Conservation (phyloP, 306 rosid species). For the Cyamopsis tetragonoloba region DNA sequence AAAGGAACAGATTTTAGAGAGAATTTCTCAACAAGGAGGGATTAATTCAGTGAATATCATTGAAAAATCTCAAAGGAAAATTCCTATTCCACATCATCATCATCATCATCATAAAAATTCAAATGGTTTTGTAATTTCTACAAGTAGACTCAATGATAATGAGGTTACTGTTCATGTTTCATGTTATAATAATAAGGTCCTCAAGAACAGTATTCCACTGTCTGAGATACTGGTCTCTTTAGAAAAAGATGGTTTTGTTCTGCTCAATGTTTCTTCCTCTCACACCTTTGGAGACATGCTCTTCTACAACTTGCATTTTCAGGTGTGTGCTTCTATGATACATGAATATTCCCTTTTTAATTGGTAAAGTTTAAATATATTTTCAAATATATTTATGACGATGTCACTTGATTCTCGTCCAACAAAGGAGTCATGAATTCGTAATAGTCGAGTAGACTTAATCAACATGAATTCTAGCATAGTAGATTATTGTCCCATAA, state of each 20-base stretch:
- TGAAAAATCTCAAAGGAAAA: conserved; percentile 18
- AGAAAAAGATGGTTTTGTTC: conserved; percentile 44
- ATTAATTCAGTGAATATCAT: not conserved
- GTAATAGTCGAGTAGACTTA: no score
- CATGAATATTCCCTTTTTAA: no score
- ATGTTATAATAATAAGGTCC: not conserved
- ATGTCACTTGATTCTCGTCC: no score
- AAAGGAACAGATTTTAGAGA: conserved; percentile 45
- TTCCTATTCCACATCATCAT: no score
- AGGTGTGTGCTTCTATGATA: no score
- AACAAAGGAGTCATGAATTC: no score
- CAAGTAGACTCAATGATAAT: conserved; percentile 39
- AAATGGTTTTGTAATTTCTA: conserved; percentile 43
- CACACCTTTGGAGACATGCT: conserved; percentile 48
- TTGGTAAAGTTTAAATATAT: no score
- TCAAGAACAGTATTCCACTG: conserved; percentile 31
- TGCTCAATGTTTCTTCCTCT: conserved; percentile 60
- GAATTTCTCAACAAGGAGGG: not conserved
- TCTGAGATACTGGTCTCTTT: conserved; percentile 43
- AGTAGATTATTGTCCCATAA: no score
- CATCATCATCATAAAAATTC: conserved; percentile 6
- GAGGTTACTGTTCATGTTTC: conserved; percentile 59
- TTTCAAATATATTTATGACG: no score
- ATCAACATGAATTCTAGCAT: no score
- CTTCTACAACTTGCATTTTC: conserved; percentile 39